Base-by-base conservation (phyloP, 106 monocot species). In the Triglochin maritima region DNA sequence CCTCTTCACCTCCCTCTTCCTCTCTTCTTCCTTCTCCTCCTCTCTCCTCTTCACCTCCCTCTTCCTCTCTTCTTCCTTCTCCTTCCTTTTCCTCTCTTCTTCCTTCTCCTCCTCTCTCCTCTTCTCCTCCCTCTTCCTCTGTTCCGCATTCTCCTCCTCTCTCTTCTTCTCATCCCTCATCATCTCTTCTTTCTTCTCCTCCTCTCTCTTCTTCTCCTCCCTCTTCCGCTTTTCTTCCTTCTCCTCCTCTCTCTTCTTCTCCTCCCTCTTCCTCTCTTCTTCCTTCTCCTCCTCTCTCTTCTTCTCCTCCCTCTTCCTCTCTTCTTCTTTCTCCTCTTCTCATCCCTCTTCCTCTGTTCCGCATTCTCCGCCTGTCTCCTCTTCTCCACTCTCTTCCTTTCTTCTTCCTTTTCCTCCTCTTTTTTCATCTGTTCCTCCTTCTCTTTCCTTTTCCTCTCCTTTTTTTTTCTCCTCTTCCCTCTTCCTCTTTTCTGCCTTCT, bases 341-440 rank as follows among this genome's bases (percentile, higher is more conserved):
- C n/a, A n/a, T n/a, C n/a, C n/a, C n/a, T n/a, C n/a, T n/a, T n/a
- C n/a, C n/a, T 47, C 47, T n/a, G 48, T 7, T 49, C 64, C 14
- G 64, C 64, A 58, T 68, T 74, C 47, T 64, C 74, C 63, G 61
- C 70, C 68, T 74, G 47, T 7, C 69, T 56, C 55, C 70, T 62
- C 56, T 46, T 44, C 57, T 70, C 76, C 42, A 64, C 75, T 68
- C 59, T 76, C 70, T 65, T 72, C 66, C 7, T 71, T 49, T 63
- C 50, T 29, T 60, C 49, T 62, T 43, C 60, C 54, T 12, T 47
- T 56, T 60, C 71, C 57, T 57, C 65, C 71, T 72, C 67, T 53
- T 76, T 47, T 49, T 68, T 56, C 62, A 61, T 68, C 58, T 60
- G 70, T 75, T 65, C 66, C 74, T 64, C 65, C 71, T 67, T 66